Conservation (phyloP, 208 protist species). For the Trypanosoma cruzi region DNA sequence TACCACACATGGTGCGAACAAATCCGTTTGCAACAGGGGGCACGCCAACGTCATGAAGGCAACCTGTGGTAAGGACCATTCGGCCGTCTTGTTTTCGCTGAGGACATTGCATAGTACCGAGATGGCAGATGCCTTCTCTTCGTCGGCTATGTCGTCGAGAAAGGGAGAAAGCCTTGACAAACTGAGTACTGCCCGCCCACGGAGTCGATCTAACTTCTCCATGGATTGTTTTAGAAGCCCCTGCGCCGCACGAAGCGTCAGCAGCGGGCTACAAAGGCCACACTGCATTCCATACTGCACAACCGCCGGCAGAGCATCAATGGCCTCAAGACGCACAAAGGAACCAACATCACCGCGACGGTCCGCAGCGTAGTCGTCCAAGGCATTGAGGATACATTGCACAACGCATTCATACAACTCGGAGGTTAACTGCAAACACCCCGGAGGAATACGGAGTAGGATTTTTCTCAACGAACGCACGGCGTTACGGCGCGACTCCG, state of each 20-base stretch:
- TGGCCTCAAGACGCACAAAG: conserved; percentile 94
- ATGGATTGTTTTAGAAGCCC: conserved; percentile 78
- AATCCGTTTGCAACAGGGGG: conserved; percentile 48
- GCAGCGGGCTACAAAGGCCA: conserved; percentile 1
- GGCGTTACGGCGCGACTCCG: conserved; percentile 92
- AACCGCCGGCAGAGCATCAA: conserved; percentile 65
- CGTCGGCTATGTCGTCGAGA: conserved; percentile 21
- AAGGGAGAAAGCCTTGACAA: conserved; percentile 33
- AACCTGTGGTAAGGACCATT: conserved; percentile 41
- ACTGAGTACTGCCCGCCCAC: conserved; percentile 51
- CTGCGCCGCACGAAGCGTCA: conserved; percentile 34
- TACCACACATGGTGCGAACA: conserved; percentile 56
- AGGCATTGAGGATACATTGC: conserved; percentile 54
- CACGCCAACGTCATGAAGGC: conserved; percentile 50
- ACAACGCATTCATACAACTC: conserved; percentile 46
- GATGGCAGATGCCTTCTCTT: conserved; percentile 13
- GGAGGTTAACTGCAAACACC: conserved; percentile 18
- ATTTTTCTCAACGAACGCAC: conserved; percentile 61
- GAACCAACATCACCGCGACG: conserved; percentile 98
- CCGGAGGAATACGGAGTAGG: conserved; percentile 29
- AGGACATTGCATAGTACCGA: conserved; percentile 1
- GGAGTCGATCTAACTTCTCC: conserved; percentile 94
- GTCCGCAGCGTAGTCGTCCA: conserved; percentile 95
- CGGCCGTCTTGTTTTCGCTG: conserved; percentile 4
- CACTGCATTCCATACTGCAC: conserved; percentile 36